phyloP scores from a whole-genome alignment of 2,329 filamentous ascomycete genomes.

The Colletotrichum cereale region DNA sequence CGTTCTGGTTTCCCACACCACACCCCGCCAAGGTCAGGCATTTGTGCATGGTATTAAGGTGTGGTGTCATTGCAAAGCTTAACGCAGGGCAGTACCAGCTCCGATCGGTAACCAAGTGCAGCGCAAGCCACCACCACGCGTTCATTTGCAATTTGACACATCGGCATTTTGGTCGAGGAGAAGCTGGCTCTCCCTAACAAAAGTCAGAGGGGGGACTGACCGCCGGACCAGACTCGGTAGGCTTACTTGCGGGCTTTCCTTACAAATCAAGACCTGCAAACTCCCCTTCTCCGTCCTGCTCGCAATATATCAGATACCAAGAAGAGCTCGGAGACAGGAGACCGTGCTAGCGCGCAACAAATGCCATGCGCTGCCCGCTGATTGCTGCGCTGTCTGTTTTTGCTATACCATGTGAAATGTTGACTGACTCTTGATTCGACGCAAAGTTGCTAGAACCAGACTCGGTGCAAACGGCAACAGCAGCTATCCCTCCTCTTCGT shows the following conservation, averaged over 20 bases:
- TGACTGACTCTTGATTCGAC: slow-evolving; percentile 25
- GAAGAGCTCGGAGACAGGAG: not conserved
- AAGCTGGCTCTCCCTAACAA: not conserved
- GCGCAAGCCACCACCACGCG: slow-evolving; percentile 24
- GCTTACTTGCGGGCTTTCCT: slow-evolving; percentile 38
- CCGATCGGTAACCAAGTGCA: slow-evolving; percentile 27
- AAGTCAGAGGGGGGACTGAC: not conserved
- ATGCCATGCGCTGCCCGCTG: not conserved
- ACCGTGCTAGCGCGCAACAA: not conserved
- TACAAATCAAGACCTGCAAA: slow-evolving; percentile 27
- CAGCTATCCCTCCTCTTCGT: not conserved
- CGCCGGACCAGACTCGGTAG: slow-evolving; percentile 35
- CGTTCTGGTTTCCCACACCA: slow-evolving; percentile 10
- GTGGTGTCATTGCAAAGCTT: slow-evolving; percentile 39
- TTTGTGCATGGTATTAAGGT: slow-evolving; percentile 39
- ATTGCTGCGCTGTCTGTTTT: not conserved
- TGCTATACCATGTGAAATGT: slow-evolving; percentile 38
- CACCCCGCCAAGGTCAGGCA: slow-evolving; percentile 38
- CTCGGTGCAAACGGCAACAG: slow-evolving; percentile 11
- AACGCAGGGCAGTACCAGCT: slow-evolving; percentile 21
- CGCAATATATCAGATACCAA: slow-evolving; percentile 6
- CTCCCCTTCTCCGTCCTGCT: not conserved
- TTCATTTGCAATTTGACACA: not conserved
- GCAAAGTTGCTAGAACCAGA: slow-evolving; percentile 12
- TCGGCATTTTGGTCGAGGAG: slow-evolving; percentile 1